phyloP scores from a whole-genome alignment of 352 stramenopile species.

The Globisporangium canariense region DNA sequence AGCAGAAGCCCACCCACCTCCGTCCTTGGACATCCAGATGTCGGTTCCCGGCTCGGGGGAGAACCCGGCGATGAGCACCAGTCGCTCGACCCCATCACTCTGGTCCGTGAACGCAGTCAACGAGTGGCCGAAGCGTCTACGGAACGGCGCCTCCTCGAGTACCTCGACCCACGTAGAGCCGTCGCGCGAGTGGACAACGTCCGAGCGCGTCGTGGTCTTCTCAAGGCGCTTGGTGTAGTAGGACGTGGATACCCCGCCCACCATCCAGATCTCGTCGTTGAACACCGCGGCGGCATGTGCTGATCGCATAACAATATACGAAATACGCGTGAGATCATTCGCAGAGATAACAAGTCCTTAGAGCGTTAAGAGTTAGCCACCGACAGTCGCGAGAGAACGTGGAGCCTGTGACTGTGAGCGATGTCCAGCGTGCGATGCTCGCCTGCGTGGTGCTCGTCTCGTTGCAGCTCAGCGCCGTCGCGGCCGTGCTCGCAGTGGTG shows the following conservation, averaged over 20 bases:
- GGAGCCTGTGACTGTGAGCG: constrained; percentile 30
- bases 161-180: constrained; percentile 54
- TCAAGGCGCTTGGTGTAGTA: constrained; percentile 80
- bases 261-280: constrained; percentile 58
- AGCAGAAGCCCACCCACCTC: constrained; percentile 31
- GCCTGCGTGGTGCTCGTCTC: constrained; percentile 41
- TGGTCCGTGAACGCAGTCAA: constrained; percentile 58
- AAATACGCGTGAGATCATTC: neutral
- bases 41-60: constrained; percentile 71
- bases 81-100: constrained; percentile 42
- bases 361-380: neutral
- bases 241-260: constrained; percentile 63
- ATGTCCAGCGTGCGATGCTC: constrained; percentile 45
- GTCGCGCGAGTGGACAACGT: constrained; percentile 60
- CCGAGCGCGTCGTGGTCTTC: constrained; percentile 59
- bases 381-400: constrained; percentile 70
- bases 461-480: constrained; percentile 42
- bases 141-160: constrained; percentile 75
- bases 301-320: constrained; percentile 15
- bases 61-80: constrained; percentile 69
- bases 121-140: constrained; percentile 65
- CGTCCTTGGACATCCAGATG: constrained; percentile 66
- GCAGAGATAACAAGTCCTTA: neutral
- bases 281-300: constrained; percentile 65
- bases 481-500: neutral